phyloP scores from a whole-genome alignment of 257 asterid species.

The Prunella vulgaris region DNA sequence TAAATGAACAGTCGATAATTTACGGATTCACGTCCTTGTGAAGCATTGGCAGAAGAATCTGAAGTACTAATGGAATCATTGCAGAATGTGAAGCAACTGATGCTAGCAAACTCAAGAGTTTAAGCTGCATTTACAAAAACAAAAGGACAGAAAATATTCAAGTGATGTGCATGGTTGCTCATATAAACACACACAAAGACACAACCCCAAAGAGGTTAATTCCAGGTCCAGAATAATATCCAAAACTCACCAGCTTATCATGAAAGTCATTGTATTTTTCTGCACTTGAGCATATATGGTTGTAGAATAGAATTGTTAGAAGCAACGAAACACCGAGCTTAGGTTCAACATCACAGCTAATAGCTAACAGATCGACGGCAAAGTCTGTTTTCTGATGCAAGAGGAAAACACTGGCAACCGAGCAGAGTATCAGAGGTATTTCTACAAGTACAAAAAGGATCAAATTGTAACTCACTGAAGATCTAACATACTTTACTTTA shows the following conservation, averaged over 20 bases:
- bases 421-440: conserved; percentile 61
- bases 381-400: conserved; percentile 56
- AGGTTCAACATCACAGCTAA: conserved; percentile 54
- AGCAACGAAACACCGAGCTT: conserved; percentile 71
- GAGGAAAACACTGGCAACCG: conserved; percentile 63
- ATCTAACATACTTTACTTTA: not conserved
- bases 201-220: conserved; percentile 12
- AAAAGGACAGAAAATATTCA: not conserved
- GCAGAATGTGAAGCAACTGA: conserved; percentile 87
- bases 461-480: conserved; percentile 6
- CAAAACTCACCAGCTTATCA: conserved; percentile 64
- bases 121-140: conserved; percentile 67
- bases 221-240: conserved; percentile 18
- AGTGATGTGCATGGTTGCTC: conserved; percentile 11
- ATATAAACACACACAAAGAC: not conserved
- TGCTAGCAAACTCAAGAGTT: conserved; percentile 78
- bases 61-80: conserved; percentile 79
- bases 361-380: conserved; percentile 59
- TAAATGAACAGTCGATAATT: conserved; percentile 30
- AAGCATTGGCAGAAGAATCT: conserved; percentile 91
- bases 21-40: conserved; percentile 77
- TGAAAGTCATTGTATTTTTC: conserved; percentile 37
- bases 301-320: conserved; percentile 68
- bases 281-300: conserved; percentile 50
- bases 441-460: conserved; percentile 45